Evolutionary conservation across 345 rosid genomes (phyloP).

Genomic region (Carallia pectinifolia): DNA sequence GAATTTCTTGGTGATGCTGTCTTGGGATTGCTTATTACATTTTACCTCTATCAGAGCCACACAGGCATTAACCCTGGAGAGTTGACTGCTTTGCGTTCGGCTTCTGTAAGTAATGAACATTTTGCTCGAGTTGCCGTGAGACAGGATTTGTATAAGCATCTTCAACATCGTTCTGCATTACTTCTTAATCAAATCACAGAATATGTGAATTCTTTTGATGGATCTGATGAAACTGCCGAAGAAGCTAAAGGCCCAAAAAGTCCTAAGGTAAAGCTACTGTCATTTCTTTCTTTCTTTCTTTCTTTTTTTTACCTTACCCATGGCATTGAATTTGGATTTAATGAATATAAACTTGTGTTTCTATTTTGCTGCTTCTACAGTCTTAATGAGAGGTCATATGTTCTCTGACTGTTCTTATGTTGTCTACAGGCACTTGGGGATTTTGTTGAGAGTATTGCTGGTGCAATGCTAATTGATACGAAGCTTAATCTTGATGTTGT

Average conservation of each 20-base stretch:
- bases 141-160: slow-evolving; percentile 51
- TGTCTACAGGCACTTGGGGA: slow-evolving; percentile 80
- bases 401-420: background rate
- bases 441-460: slow-evolving; percentile 80
- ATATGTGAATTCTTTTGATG: slow-evolving; percentile 44
- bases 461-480: slow-evolving; percentile 77
- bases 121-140: slow-evolving; percentile 79
- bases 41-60: slow-evolving; percentile 68
- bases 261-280: slow-evolving; percentile 61
- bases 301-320: background rate
- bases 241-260: slow-evolving; percentile 46
- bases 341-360: background rate
- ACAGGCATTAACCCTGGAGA: slow-evolving; percentile 70
- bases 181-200: slow-evolving; percentile 59
- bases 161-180: slow-evolving; percentile 47
- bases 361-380: background rate
- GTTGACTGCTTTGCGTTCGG: slow-evolving; percentile 87
- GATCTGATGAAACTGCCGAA: slow-evolving; percentile 35
- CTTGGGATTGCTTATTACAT: slow-evolving; percentile 78
- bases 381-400: background rate
- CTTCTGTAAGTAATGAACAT: slow-evolving; percentile 75
- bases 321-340: background rate
- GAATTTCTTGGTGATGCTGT: slow-evolving; percentile 94
- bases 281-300: background rate
- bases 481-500: slow-evolving; percentile 65